phyloP scores from a whole-genome alignment of 495 filamentous ascomycete genomes.

The Pseudomonodictys pantanalensis region DNA sequence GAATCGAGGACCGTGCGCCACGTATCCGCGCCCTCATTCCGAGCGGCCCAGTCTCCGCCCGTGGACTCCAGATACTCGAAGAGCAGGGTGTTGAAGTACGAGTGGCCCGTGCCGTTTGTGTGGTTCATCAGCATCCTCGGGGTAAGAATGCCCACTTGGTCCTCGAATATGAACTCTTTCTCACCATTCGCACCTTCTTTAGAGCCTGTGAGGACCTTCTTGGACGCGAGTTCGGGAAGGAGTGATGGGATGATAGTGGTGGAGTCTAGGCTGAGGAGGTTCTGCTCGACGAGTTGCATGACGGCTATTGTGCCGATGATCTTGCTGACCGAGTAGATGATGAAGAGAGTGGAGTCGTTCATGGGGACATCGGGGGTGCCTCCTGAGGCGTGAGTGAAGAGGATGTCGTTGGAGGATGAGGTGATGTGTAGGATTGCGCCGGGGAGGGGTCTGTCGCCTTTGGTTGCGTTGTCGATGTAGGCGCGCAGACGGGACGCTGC shows the following conservation, averaged over 20 bases:
- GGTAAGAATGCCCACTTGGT: background rate
- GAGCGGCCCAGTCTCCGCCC: background rate
- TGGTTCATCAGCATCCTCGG: constrained; percentile 27
- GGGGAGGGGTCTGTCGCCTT: background rate
- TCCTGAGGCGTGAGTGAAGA: constrained; percentile 17
- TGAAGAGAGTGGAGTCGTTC: background rate
- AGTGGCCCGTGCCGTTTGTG: constrained; percentile 11
- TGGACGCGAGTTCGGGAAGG: constrained; percentile 10
- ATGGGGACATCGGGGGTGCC: background rate
- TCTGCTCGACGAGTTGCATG: constrained; percentile 17
- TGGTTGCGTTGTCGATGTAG: constrained; percentile 11
- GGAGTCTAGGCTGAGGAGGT: constrained; percentile 10
- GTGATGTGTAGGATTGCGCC: constrained; percentile 21
- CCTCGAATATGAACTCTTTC: background rate
- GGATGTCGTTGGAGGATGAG: background rate
- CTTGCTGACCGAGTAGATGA: constrained; percentile 16
- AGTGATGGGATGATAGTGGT: background rate
- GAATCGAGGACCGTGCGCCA: constrained; percentile 9
- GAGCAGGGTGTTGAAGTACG: constrained; percentile 15
- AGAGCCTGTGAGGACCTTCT: constrained; percentile 15
- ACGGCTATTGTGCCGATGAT: constrained; percentile 23
- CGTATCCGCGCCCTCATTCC: constrained; percentile 14
- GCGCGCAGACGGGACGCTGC: background rate
- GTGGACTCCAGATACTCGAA: constrained; percentile 1
- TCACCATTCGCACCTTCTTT: background rate